Conservation (phyloP, 2,329 filamentous ascomycete genomes). For the Cladophialophora exuberans region DNA sequence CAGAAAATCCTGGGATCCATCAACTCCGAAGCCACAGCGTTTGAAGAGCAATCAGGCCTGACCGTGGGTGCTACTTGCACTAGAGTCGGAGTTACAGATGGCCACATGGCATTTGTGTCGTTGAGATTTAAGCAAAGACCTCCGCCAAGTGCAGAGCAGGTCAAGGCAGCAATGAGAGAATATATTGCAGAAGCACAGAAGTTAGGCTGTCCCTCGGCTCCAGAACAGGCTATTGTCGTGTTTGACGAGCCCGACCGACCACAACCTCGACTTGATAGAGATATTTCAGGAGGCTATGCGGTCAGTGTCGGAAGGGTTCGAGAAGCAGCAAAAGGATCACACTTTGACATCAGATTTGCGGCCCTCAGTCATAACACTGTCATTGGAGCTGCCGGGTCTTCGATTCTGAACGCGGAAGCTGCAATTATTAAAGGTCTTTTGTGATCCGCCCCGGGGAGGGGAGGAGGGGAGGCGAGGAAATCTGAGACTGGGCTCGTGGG, state of each 20-base stretch:
- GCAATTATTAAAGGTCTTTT: constrained; percentile 87
- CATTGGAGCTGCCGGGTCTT: constrained; percentile 93
- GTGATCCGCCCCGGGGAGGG: constrained; percentile 48
- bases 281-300: constrained; percentile 83
- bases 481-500: too few species aligned
- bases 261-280: constrained; percentile 86
- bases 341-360: constrained; percentile 95
- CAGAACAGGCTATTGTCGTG: constrained; percentile 77
- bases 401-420: constrained; percentile 91
- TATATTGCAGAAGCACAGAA: constrained; percentile 82
- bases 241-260: constrained; percentile 89
- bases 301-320: constrained; percentile 87
- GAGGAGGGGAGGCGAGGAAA: too few species aligned
- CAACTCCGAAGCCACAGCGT: constrained; percentile 71
- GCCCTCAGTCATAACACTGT: constrained; percentile 90
- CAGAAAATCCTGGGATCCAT: constrained; percentile 87
- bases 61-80: constrained; percentile 87
- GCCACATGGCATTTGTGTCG: constrained; percentile 93
- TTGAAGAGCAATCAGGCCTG: constrained; percentile 74
- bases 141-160: constrained; percentile 72
- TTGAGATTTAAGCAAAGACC: constrained; percentile 78
- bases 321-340: constrained; percentile 76
- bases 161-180: constrained; percentile 75
- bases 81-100: constrained; percentile 90
- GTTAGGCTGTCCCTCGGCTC: constrained; percentile 85